phyloP scores from a whole-genome alignment of 768 basidiomycete species.

The Gelatoporia subvermispora region DNA sequence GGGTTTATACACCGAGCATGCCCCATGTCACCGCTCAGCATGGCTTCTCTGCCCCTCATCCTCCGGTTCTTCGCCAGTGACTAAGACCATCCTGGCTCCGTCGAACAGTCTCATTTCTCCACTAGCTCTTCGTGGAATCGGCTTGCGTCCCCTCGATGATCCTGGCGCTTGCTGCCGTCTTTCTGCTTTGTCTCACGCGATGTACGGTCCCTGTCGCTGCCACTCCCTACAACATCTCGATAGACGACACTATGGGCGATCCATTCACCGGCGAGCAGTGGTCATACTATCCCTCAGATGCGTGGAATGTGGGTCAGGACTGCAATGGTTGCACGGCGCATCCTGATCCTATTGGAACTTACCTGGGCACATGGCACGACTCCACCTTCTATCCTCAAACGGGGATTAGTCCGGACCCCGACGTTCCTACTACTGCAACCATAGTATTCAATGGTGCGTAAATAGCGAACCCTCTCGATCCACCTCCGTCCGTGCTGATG shows the following conservation, averaged over 20 bases:
- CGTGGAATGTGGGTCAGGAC: slow-evolving; percentile 3
- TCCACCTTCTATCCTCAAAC: neutral
- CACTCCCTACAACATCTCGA: neutral
- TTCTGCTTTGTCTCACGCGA: neutral
- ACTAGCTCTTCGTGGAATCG: neutral
- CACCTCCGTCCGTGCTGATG: neutral
- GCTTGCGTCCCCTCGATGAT: neutral
- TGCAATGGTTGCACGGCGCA: slow-evolving; percentile 7
- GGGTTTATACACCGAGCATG: neutral
- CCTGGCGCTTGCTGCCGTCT: neutral
- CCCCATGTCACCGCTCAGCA: neutral
- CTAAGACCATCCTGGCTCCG: neutral
- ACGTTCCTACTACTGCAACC: slow-evolving; percentile 23
- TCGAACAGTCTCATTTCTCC: neutral
- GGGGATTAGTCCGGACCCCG: slow-evolving; percentile 12
- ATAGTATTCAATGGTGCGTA: slow-evolving; percentile 32
- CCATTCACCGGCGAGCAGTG: neutral
- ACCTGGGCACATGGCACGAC: slow-evolving; percentile 13
- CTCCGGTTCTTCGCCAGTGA: neutral
- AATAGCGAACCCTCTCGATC: neutral
- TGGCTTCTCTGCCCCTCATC: neutral
- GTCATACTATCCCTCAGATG: slow-evolving; percentile 3
- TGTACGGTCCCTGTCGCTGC: neutral
- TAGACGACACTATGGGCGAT: slow-evolving; percentile 4
- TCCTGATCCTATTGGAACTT: neutral